Base-by-base conservation (phyloP, 164 flowering plant species). In the Vitis cinerea region DNA sequence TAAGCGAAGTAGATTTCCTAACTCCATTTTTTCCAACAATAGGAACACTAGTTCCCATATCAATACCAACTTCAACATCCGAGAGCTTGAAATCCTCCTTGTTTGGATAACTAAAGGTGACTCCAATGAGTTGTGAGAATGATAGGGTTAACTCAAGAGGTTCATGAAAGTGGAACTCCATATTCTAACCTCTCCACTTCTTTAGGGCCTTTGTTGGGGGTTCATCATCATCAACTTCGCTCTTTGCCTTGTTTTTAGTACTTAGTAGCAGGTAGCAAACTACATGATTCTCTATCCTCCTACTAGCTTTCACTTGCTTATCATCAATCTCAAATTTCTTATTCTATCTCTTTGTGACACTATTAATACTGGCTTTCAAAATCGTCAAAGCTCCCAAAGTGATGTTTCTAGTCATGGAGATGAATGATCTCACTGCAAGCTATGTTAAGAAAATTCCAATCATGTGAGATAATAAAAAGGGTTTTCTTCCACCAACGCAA, bases 1-100 rank as follows among this genome's bases (percentile, higher is more conserved):
- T 91, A 63, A 91, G 85, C 51, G 90, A 71, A 55, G 94, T 90
- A 11, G 93, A 90, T 72, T 91, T 91, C 15, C 97, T 91, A 3
- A 94, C 97, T 59, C 97, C 97, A 67, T 91, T 91, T 9, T 94
- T 94, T 52, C 97, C 97, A 16, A 90, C 89, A 53, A 90, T 88
- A 8, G 93, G 90, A 55, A 90, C 93, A 29, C 93, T 86, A 15
- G 92, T 87, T 10, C 94, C 97, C 97, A 89, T 89, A 80, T 91
- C 97, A 70, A 91, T 89, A 12, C 94, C 92, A 19, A 88, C 90
- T 77, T 91, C 94, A 6, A 91, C 88, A 74, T 88, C 63, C 3
- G 94, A 85, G 0, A 89, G 85, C 74, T 80, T 86, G 72, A 91
- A 86, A 71, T 89, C 92, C 4, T 74, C 71, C 30, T 90, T 76